Conservation (phyloP, 371 early-diverging fungal species). For the Quaeritorhiza haematococci region DNA sequence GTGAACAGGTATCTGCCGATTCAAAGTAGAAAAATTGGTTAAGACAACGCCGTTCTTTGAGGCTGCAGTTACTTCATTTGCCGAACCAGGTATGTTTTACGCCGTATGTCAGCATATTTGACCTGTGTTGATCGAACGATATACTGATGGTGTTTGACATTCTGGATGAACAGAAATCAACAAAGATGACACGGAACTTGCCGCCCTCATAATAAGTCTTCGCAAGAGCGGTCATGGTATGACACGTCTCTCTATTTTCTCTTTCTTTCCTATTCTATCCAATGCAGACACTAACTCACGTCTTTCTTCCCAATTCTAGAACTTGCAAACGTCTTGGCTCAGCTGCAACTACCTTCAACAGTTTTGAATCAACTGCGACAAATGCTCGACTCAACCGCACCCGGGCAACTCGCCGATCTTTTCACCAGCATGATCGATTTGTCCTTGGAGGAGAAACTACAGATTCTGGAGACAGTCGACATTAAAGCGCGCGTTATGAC, state of each 20-base stretch:
- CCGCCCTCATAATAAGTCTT: constrained; percentile 54
- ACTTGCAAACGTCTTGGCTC: constrained; percentile 37
- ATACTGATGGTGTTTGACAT: constrained; percentile 21
- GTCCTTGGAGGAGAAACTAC: constrained; percentile 65
- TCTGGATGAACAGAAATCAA: constrained; percentile 23
- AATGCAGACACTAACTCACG: constrained; percentile 11
- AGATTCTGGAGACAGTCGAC: constrained; percentile 53
- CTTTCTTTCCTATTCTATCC: too few species aligned
- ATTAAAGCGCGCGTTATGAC: constrained; percentile 54
- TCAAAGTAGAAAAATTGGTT: constrained; percentile 25
- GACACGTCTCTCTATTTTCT: neutral
- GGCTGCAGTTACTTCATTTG: constrained; percentile 16
- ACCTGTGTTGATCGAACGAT: constrained; percentile 31
- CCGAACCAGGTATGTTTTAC: constrained; percentile 4
- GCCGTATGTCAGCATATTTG: constrained; percentile 5
- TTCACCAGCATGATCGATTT: constrained; percentile 69
- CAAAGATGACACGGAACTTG: constrained; percentile 46
- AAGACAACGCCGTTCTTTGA: constrained; percentile 26
- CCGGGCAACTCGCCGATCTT: constrained; percentile 66
- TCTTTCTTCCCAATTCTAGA: constrained; percentile 10
- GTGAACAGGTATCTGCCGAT: constrained; percentile 26
- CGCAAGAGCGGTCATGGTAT: constrained; percentile 50
- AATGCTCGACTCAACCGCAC: constrained; percentile 58
- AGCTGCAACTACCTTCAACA: constrained; percentile 63
- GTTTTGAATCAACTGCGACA: constrained; percentile 60